Percentiles rank a stretch among this genome's conserved stretches.
Conservation (phyloP, 768 basidiomycete genomes). For the Rossbeevera mucosa region DNA sequence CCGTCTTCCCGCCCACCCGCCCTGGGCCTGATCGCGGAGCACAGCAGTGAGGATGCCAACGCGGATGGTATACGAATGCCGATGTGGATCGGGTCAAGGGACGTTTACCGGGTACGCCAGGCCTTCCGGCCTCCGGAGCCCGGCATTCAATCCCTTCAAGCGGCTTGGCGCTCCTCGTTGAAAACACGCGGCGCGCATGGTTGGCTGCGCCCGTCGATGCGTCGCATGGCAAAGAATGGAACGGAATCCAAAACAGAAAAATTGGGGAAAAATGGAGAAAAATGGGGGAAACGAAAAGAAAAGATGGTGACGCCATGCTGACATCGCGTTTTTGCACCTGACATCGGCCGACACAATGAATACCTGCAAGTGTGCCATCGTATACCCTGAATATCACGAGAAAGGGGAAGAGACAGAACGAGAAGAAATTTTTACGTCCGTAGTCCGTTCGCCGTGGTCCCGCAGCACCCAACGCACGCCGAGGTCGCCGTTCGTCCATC, state of each 20-base stretch:
- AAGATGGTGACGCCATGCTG: neutral
- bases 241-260: neutral
- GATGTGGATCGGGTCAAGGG: neutral
- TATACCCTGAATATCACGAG: neutral
- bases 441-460: neutral
- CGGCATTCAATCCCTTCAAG: neutral
- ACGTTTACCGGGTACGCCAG: neutral
- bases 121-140: neutral
- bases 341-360: neutral
- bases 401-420: neutral
- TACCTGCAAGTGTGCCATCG: neutral
- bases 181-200: constrained; percentile 19
- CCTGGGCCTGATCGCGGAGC: neutral
- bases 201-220: constrained; percentile 1
- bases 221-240: neutral
- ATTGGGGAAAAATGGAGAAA: neutral
- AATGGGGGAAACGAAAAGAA: neutral
- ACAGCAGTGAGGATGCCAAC: neutral
- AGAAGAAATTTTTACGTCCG: neutral
- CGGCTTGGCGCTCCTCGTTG: constrained; percentile 19
- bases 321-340: neutral
- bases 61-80: neutral
- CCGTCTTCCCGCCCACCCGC: neutral
- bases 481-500: neutral
- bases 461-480: constrained; percentile 9